Evolutionary conservation across 129 eudicot genomes (phyloP).

Genomic region (Chrysanthemum seticuspe): DNA sequence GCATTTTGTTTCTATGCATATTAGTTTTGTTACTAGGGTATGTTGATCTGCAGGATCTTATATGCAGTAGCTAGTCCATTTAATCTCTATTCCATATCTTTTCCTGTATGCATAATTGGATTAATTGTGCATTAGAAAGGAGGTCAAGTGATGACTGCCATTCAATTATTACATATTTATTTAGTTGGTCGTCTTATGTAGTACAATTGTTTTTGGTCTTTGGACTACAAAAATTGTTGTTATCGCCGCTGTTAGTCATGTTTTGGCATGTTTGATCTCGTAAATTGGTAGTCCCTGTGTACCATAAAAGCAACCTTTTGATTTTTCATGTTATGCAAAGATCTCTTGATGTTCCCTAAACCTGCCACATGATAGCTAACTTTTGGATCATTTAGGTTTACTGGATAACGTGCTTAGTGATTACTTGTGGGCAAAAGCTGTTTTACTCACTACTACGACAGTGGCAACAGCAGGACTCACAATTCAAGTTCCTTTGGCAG

Average conservation of each 20-base stretch:
- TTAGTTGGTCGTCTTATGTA: not conserved
- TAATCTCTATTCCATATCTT: not conserved
- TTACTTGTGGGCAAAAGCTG: constrained; percentile 97
- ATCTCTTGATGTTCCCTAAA: not conserved
- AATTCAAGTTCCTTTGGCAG: constrained; percentile 92
- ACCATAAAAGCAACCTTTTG: not conserved
- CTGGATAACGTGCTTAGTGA: constrained; percentile 93
- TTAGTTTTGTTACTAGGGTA: not conserved
- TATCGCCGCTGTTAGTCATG: not conserved
- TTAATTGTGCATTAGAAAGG: not conserved
- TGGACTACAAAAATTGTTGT: not conserved
- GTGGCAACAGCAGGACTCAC: constrained; percentile 99
- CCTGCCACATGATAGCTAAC: not conserved
- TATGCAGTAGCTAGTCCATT: not conserved
- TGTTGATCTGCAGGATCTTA: not conserved
- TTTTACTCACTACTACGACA: constrained; percentile 87
- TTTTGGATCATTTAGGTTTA: constrained; percentile 47
- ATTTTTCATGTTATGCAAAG: too few species aligned
- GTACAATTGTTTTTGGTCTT: not conserved
- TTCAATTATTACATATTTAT: not conserved
- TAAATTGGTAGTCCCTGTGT: not conserved
- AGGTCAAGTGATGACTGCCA: not conserved
- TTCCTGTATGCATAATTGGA: not conserved
- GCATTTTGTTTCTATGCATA: not conserved
- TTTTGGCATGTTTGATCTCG: not conserved